A percentile compares a stretch with the other conserved stretches of the same genome.
Evolutionary conservation across 2,329 filamentous ascomycete genomes (phyloP).

Genomic region (Lasiodiplodia sp.): DNA sequence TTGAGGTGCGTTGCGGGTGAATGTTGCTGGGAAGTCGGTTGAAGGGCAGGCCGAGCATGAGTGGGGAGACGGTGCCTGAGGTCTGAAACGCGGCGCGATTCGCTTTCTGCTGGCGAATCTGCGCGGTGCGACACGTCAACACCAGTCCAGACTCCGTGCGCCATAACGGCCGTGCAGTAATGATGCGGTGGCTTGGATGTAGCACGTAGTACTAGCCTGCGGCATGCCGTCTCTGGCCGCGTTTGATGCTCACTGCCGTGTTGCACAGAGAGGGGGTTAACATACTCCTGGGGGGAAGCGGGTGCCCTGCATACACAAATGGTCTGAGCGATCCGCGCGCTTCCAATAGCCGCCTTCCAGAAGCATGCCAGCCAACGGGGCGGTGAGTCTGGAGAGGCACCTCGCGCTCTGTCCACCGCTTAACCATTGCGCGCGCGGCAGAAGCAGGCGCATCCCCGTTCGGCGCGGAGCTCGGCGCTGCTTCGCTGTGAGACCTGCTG

Average conservation of each 20-base stretch:
- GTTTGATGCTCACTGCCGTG: constrained; percentile 1
- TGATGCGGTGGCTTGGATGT: constrained; percentile 10
- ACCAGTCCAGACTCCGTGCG: constrained; percentile 10
- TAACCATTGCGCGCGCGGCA: background rate
- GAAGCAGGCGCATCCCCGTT: background rate
- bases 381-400: constrained; percentile 16
- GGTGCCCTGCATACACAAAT: background rate
- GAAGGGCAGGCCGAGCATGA: background rate
- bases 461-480: constrained; percentile 8
- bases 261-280: too few species aligned
- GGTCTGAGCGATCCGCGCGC: background rate
- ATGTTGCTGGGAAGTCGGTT: background rate
- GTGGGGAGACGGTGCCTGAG: constrained; percentile 1
- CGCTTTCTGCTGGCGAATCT: background rate
- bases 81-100: constrained; percentile 20
- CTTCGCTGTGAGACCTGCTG: constrained; percentile 1
- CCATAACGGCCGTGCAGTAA: background rate
- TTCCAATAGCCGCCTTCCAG: background rate
- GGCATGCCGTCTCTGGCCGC: constrained; percentile 2
- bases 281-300: too few species aligned
- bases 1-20: background rate
- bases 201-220: background rate
- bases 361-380: background rate
- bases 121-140: constrained; percentile 19
- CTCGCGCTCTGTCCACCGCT: background rate